Evolutionary conservation across 164 flowering plant genomes (phyloP).

Genomic region (Vitis cinerea): DNA sequence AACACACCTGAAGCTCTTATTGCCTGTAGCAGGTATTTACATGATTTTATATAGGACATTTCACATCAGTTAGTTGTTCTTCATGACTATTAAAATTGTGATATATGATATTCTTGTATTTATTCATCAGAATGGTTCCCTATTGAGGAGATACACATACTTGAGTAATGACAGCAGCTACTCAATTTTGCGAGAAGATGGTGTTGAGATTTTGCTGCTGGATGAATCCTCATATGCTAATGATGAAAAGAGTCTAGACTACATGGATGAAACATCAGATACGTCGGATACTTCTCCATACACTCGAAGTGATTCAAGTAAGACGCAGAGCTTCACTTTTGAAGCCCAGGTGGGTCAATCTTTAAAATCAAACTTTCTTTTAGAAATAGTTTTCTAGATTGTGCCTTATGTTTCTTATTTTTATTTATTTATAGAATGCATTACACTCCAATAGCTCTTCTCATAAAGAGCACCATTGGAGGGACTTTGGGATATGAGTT

Average conservation of each 20-base stretch:
- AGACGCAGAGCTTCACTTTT: slow-evolving; percentile 63
- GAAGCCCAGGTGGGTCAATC: slow-evolving; percentile 80
- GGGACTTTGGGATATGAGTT: too few species aligned
- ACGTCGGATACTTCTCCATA: slow-evolving; percentile 25
- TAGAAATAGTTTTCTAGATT: not conserved
- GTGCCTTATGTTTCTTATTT: not conserved
- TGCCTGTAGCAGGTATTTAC: not conserved
- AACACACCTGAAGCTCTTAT: not conserved
- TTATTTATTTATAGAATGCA: not conserved
- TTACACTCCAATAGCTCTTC: not conserved
- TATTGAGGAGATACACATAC: slow-evolving; percentile 74
- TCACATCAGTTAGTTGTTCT: not conserved
- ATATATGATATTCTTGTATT: not conserved
- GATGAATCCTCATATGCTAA: slow-evolving; percentile 36
- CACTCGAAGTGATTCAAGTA: slow-evolving; percentile 30
- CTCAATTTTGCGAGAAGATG: slow-evolving; percentile 75
- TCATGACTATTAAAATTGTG: not conserved
- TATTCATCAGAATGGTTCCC: slow-evolving; percentile 72
- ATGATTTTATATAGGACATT: not conserved
- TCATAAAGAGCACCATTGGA: too few species aligned
- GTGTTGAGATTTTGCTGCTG: slow-evolving; percentile 56
- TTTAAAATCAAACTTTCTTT: not conserved
- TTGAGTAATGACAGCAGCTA: slow-evolving; percentile 89
- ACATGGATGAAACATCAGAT: slow-evolving; percentile 30
- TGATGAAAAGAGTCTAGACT: slow-evolving; percentile 27